Percentiles rank a stretch among this genome's conserved stretches.
Conservation (phyloP, 495 filamentous ascomycete genomes). For the Penicillium bialowiezense region DNA sequence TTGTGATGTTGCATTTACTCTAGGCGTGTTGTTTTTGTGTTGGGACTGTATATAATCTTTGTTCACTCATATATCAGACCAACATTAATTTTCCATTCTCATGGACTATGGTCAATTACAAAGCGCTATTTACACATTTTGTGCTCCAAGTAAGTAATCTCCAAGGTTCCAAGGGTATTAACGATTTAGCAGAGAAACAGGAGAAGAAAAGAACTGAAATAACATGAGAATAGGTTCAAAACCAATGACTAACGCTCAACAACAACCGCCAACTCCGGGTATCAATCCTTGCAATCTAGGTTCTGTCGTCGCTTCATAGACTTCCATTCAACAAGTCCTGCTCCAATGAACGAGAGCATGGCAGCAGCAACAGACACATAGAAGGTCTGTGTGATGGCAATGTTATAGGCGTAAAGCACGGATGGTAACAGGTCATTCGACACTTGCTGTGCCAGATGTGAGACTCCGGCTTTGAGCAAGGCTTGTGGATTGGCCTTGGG, state of each 20-base stretch:
- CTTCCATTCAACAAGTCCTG: conserved; percentile 67
- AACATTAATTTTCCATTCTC: too few relatives aligned
- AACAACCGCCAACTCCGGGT: background rate
- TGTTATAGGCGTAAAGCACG: conserved; percentile 69
- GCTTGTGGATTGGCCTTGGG: conserved; percentile 49
- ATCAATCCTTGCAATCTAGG: background rate
- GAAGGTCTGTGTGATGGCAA: conserved; percentile 64
- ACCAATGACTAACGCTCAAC: background rate
- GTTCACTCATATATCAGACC: too few relatives aligned
- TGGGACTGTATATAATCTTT: background rate
- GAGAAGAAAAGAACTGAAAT: background rate
- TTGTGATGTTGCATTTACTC: background rate
- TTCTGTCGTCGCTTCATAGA: conserved; percentile 51
- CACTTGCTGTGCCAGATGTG: conserved; percentile 54
- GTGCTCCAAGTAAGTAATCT: background rate
- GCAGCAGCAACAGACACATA: conserved; percentile 64
- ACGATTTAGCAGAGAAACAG: too few relatives aligned
- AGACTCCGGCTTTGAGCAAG: conserved; percentile 65
- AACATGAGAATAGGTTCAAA: background rate
- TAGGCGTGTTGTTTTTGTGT: too few relatives aligned
- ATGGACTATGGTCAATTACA: too few relatives aligned
- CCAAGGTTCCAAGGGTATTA: too few relatives aligned
- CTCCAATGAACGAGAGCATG: conserved; percentile 57
- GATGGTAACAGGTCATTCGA: conserved; percentile 41
- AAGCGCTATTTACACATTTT: background rate